Conservation (phyloP, 2,329 filamentous ascomycete genomes). For the Metarhizium album region DNA sequence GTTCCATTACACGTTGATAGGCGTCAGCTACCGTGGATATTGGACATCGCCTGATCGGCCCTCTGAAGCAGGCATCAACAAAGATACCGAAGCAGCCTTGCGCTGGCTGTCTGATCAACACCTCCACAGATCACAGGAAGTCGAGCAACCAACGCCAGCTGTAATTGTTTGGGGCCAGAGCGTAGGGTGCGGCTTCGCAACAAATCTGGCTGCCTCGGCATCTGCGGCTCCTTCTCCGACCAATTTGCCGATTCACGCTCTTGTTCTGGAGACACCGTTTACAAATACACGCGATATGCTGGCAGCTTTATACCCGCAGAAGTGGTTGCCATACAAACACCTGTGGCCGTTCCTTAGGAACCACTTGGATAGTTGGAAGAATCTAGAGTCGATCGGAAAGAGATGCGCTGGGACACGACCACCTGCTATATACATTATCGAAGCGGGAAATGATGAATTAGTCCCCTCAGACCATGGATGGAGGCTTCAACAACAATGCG, state of each 20-base stretch:
- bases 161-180: constrained; percentile 68
- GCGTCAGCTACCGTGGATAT: constrained; percentile 58
- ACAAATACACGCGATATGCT: constrained; percentile 62
- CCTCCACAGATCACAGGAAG: constrained; percentile 10
- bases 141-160: constrained; percentile 17
- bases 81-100: constrained; percentile 55
- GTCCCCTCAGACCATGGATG: constrained; percentile 42
- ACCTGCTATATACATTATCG: constrained; percentile 38
- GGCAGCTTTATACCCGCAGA: constrained; percentile 61
- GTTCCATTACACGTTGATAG: constrained; percentile 36
- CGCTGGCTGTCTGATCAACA: constrained; percentile 45
- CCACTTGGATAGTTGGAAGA: constrained; percentile 43
- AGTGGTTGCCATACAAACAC: constrained; percentile 68
- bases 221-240: constrained; percentile 21
- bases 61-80: constrained; percentile 58
- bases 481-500: constrained; percentile 34
- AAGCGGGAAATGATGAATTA: constrained; percentile 48
- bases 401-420: constrained; percentile 8
- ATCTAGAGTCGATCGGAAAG: constrained; percentile 31
- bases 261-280: constrained; percentile 70
- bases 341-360: constrained; percentile 64
- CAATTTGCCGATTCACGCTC: constrained; percentile 27
- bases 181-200: constrained; percentile 62
- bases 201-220: constrained; percentile 38
- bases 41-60: constrained; percentile 67